These are phyloP conservation scores for Pythium graminicola DNA, from an alignment of 352 stramenopile genomes.

Conservation along the genomic window DNA sequence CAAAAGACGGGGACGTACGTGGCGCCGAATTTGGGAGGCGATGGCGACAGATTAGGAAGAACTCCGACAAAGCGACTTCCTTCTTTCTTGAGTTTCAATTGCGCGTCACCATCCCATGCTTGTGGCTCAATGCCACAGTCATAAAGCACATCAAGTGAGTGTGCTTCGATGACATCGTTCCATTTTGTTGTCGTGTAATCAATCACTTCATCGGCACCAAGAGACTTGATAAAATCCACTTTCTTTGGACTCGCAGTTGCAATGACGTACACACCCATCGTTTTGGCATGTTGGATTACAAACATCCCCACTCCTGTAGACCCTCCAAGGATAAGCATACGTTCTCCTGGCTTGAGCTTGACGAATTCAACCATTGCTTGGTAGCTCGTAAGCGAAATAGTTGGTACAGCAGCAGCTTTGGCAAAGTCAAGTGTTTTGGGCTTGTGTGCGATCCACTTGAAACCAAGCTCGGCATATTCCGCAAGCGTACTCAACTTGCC, in stretches of 20 bases:
- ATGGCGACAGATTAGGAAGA: constrained; percentile 25
- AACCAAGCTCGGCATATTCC: constrained; percentile 36
- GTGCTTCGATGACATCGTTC: constrained; percentile 22
- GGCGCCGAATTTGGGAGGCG: constrained; percentile 20
- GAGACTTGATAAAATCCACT: constrained; percentile 27
- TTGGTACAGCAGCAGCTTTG: constrained; percentile 31
- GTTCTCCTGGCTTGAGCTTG: constrained; percentile 14
- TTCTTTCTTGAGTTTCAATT: constrained; percentile 30
- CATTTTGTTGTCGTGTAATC: constrained; percentile 43
- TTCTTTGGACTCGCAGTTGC: constrained; percentile 34
- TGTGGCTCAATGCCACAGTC: constrained; percentile 25
- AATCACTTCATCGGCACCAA: constrained; percentile 36
- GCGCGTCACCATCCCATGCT: constrained; percentile 31
- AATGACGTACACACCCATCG: constrained; percentile 19
- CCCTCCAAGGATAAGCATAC: constrained; percentile 32
- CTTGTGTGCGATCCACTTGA: constrained; percentile 31
- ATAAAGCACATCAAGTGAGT: constrained; percentile 26
- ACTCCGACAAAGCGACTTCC: constrained; percentile 42
- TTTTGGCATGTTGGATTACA: constrained; percentile 20
- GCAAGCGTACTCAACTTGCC: constrained; percentile 23
- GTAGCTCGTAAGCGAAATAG: constrained; percentile 29
- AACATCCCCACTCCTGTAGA: constrained; percentile 35
- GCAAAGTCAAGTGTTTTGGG: constrained; percentile 31
- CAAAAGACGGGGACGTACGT: constrained; percentile 16
- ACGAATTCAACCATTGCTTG: constrained; percentile 27